Percentiles rank a stretch among this genome's conserved stretches.
Evolutionary conservation across 1,284 basidiomycete genomes (phyloP).

Genomic region (Malassezia sympodialis): DNA sequence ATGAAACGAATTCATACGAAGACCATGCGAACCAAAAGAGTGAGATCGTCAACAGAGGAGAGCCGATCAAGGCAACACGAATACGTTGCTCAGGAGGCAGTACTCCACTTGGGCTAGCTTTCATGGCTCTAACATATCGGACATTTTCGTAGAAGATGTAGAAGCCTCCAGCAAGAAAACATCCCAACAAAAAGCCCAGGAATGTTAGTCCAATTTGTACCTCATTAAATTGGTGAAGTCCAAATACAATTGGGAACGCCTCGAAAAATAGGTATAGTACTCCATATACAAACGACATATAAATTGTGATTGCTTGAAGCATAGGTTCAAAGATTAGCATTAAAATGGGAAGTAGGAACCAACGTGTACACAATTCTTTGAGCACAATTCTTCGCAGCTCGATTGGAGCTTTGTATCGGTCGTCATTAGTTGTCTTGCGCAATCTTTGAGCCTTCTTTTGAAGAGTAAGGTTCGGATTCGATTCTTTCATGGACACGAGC

Average conservation of each 20-base stretch:
- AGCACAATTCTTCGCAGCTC: constrained; percentile 27
- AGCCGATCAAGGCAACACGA: constrained; percentile 37
- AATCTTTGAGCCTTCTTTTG: constrained; percentile 52
- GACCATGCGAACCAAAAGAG: constrained; percentile 49
- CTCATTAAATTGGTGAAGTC: constrained; percentile 33
- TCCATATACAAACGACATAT: constrained; percentile 66
- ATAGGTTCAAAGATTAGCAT: constrained; percentile 63
- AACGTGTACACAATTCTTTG: constrained; percentile 52
- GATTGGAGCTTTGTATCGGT: constrained; percentile 51
- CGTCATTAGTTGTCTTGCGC: constrained; percentile 59
- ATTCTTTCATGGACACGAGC: constrained; percentile 65
- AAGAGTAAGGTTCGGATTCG: constrained; percentile 57
- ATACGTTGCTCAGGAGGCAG: constrained; percentile 44
- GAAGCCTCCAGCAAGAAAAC: constrained; percentile 19
- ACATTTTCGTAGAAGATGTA: constrained; percentile 21
- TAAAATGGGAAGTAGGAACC: constrained; percentile 57
- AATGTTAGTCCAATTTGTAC: constrained; percentile 46
- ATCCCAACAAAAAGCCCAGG: constrained; percentile 43
- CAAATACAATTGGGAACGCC: constrained; percentile 47
- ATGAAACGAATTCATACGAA: constrained; percentile 37
- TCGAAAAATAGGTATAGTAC: constrained; percentile 37
- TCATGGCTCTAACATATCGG: constrained; percentile 25
- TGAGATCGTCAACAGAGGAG: constrained; percentile 45
- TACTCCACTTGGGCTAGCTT: constrained; percentile 14
- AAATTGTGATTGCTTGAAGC: constrained; percentile 61